phyloP scores from a whole-genome alignment of 140 eudicot species.

The Bidens hawaiensis region DNA sequence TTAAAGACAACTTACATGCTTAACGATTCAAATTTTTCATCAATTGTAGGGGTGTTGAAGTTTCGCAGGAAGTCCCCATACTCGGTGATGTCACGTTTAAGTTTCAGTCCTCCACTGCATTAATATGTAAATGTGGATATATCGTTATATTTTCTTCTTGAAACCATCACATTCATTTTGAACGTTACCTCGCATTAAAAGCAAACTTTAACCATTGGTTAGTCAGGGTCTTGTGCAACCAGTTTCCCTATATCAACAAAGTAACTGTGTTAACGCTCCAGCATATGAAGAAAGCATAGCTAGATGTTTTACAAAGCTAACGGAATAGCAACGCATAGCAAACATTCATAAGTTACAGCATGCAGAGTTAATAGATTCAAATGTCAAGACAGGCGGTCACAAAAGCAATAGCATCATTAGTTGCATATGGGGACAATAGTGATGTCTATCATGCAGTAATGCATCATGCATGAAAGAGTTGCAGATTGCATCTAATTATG shows the following conservation, averaged over 20 bases:
- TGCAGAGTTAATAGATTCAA: no score
- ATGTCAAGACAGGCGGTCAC: no score
- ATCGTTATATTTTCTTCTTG: no score
- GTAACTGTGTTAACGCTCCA: constrained; percentile 13
- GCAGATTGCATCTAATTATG: background rate
- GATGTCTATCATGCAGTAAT: background rate
- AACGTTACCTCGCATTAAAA: constrained; percentile 68
- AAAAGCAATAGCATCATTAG: no score
- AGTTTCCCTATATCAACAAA: constrained; percentile 51
- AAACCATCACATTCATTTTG: no score
- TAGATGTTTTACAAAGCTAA: background rate
- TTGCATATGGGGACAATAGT: background rate
- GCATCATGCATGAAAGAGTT: background rate
- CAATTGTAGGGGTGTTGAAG: constrained; percentile 71
- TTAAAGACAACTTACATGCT: constrained; percentile 51
- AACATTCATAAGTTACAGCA: no score
- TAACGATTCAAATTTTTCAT: constrained; percentile 67
- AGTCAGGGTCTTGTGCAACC: constrained; percentile 63
- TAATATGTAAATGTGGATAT: background rate
- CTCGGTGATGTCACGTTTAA: constrained; percentile 80
- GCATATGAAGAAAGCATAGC: no score
- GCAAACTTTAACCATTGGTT: constrained; percentile 72
- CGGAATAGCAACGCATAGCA: no score
- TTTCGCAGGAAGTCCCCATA: constrained; percentile 70
- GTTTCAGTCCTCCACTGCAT: constrained; percentile 64